Percentiles rank a stretch among this genome's conserved stretches.
Conservation (phyloP, 441 rosid species). For the Corymbia calophylla region DNA sequence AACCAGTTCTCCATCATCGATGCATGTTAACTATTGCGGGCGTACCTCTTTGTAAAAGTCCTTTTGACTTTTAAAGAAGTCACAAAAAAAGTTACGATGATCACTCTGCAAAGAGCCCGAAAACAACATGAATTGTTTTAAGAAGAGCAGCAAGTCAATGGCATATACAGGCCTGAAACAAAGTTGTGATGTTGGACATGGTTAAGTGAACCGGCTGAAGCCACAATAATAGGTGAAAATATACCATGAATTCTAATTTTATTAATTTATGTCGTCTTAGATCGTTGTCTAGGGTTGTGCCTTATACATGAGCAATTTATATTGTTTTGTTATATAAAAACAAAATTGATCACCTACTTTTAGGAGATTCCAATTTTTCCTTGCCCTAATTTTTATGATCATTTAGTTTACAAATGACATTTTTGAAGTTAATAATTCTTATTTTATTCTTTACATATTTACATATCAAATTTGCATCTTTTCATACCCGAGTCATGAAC, state of each 20-base stretch:
- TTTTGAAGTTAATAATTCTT: background rate
- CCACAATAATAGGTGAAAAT: rapidly evolving
- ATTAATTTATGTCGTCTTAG: rapidly evolving
- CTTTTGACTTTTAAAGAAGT: background rate
- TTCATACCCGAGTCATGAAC: slow-evolving; percentile 45
- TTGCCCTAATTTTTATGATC: background rate
- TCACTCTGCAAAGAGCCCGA: background rate
- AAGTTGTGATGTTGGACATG: background rate
- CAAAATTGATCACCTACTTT: rapidly evolving
- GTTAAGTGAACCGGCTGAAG: rapidly evolving
- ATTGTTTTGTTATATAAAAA: background rate
- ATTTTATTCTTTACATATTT: background rate
- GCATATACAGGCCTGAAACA: background rate
- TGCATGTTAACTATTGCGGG: background rate
- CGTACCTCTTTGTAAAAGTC: background rate
- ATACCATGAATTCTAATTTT: background rate
- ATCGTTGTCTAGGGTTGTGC: rapidly evolving
- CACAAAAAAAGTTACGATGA: background rate
- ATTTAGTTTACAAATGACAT: background rate
- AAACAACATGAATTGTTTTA: background rate
- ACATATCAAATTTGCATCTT: background rate
- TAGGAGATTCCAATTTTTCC: rapidly evolving
- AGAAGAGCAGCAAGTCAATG: background rate
- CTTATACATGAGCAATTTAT: background rate
- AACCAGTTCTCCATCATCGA: too few species aligned